A percentile compares a stretch with the other conserved stretches of the same genome.
These are phyloP conservation scores for Abelmoschus esculentus DNA, from an alignment of 345 rosid genomes.

Conservation along the genomic window DNA sequence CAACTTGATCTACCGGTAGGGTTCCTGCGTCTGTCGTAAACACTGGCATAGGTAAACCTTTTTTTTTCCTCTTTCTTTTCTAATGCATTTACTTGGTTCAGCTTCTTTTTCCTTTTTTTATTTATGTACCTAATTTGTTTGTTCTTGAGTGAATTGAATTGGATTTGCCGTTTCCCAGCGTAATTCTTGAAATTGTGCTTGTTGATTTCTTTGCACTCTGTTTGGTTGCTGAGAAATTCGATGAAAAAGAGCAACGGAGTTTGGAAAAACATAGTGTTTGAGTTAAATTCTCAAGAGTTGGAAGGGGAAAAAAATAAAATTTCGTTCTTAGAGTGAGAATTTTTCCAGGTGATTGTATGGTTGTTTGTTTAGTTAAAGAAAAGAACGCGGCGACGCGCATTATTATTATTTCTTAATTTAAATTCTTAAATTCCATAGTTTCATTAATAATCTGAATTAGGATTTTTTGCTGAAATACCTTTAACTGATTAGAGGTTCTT, in stretches of 20 bases:
- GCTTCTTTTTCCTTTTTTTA: background rate
- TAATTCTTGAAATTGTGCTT: conserved; percentile 13
- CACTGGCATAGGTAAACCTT: conserved; percentile 15
- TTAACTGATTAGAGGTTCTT: conserved; percentile 21
- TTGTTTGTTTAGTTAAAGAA: background rate
- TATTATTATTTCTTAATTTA: background rate
- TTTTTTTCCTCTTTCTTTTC: background rate
- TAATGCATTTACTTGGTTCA: background rate
- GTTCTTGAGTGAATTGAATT: conserved; percentile 3
- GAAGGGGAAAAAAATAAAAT: background rate
- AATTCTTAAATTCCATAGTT: background rate
- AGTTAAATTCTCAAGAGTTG: background rate
- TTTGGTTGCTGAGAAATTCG: conserved; percentile 28
- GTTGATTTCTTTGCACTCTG: conserved; percentile 15
- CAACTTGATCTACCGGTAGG: conserved; percentile 10
- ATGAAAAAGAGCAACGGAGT: background rate
- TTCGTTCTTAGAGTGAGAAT: background rate
- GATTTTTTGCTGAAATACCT: conserved; percentile 9
- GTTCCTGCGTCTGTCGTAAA: conserved; percentile 16
- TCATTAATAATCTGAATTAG: background rate
- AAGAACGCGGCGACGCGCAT: background rate
- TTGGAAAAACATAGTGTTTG: background rate
- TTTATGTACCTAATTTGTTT: background rate
- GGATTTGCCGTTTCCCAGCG: background rate
- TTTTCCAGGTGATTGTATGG: background rate